Evolutionary conservation across 169 alveolate genomes (phyloP).

Genomic region (Plasmodium adleri): DNA sequence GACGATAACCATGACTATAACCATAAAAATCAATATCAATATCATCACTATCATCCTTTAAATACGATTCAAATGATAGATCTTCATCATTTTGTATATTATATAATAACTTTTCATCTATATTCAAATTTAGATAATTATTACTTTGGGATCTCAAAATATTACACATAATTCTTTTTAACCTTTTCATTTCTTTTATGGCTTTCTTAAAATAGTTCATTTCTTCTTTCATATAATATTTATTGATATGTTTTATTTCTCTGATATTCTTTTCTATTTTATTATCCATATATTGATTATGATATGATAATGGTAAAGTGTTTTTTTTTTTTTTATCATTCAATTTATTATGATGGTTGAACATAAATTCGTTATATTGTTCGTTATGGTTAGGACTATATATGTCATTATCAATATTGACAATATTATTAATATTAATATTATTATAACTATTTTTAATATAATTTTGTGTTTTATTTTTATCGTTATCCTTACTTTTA

Average conservation of each 20-base stretch:
- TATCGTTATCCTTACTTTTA: background rate
- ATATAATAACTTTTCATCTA: no score
- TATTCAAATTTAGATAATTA: background rate
- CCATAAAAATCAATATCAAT: no score
- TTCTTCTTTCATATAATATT: constrained; percentile 20
- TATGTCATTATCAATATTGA: no score
- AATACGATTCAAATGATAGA: no score
- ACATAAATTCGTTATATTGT: no score
- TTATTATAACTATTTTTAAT: background rate
- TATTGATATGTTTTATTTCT: background rate
- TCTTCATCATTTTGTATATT: no score
- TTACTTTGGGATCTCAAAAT: background rate
- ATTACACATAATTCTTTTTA: constrained; percentile 1
- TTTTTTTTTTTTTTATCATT: no score
- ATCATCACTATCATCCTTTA: no score
- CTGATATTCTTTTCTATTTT: background rate
- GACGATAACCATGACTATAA: no score
- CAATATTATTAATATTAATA: no score
- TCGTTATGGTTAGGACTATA: no score
- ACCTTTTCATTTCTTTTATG: constrained; percentile 15
- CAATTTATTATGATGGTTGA: no score
- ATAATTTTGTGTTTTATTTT: background rate
- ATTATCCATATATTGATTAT: background rate
- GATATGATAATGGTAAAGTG: background rate
- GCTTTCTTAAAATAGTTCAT: constrained; percentile 25